Evolutionary conservation across 805 yeast genomes (phyloP).

Genomic region (Ascoidea tarda): DNA sequence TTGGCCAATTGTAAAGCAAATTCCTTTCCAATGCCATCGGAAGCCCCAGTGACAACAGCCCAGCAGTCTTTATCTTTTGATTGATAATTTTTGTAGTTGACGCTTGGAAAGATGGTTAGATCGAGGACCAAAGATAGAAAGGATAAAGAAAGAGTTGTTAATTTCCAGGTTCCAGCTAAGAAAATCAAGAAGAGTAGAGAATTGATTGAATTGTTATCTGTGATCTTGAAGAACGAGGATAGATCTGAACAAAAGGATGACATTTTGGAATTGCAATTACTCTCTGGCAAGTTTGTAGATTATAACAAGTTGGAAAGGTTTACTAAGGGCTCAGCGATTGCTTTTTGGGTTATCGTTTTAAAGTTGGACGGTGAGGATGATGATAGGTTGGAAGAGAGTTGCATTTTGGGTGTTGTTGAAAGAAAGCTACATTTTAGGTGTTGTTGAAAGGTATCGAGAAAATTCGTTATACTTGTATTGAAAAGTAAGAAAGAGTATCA

Average conservation of each 20-base stretch:
- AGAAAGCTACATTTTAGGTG: too few relatives aligned
- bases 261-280: too few relatives aligned
- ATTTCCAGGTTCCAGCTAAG: conserved; percentile 48
- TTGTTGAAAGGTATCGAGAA: too few relatives aligned
- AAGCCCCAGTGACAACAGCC: conserved; percentile 97
- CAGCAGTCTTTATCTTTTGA: conserved; percentile 50
- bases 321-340: too few relatives aligned
- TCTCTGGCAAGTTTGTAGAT: too few relatives aligned
- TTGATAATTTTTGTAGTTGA: conserved; percentile 54
- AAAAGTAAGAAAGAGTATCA: too few relatives aligned
- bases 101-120: conserved; percentile 49
- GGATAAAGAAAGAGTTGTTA: conserved; percentile 36
- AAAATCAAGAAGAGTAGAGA: conserved; percentile 20
- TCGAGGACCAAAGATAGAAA: conserved; percentile 41
- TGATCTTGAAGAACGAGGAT: not conserved
- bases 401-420: too few relatives aligned
- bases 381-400: too few relatives aligned
- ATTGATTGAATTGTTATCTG: conserved; percentile 3
- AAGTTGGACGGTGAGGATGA: too few relatives aligned
- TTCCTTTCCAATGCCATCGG: conserved; percentile 96
- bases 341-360: too few relatives aligned
- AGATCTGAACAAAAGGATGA: not conserved
- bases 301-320: too few relatives aligned
- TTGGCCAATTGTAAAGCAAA: conserved; percentile 76
- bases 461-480: too few relatives aligned